These are phyloP conservation scores for Amanita polypyramis DNA, from an alignment of 768 basidiomycete genomes.

Conservation along the genomic window DNA sequence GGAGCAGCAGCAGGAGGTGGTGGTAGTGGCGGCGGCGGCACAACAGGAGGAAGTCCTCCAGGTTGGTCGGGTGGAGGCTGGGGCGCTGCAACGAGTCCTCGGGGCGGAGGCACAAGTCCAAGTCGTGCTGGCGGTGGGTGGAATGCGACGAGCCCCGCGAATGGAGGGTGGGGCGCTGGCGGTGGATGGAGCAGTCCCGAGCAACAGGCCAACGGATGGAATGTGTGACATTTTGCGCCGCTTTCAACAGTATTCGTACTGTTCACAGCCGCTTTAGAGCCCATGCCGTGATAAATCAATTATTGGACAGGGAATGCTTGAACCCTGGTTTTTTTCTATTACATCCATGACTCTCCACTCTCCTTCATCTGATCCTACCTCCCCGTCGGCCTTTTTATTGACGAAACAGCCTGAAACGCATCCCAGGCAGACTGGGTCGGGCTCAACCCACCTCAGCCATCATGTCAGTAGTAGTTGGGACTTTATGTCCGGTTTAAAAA, in stretches of 20 bases:
- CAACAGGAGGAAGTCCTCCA: conserved; percentile 8
- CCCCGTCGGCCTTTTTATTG: too few relatives aligned
- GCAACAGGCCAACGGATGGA: conserved; percentile 48
- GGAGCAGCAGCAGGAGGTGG: conserved; percentile 20
- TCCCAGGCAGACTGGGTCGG: neutral
- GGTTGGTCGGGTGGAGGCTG: conserved; percentile 6
- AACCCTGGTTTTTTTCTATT: neutral
- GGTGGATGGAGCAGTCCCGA: conserved; percentile 41
- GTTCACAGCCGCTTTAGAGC: neutral
- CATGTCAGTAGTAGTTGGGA: conserved; percentile 37
- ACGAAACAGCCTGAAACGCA: too few relatives aligned
- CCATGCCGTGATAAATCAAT: too few relatives aligned
- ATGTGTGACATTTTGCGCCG: conserved; percentile 18
- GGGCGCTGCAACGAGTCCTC: conserved; percentile 13
- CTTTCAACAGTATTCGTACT: neutral
- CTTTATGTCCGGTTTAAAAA: conserved; percentile 35
- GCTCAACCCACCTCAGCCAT: neutral
- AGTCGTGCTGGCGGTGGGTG: neutral
- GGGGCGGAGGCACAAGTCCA: conserved; percentile 13
- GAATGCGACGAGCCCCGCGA: conserved; percentile 7
- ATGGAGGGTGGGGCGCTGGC: conserved; percentile 11
- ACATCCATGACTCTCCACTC: neutral
- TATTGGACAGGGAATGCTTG: too few relatives aligned
- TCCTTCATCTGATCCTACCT: neutral
- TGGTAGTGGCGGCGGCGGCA: conserved; percentile 19